Conservation (phyloP, 768 basidiomycete genomes). For the Dentipellis fragilis region DNA sequence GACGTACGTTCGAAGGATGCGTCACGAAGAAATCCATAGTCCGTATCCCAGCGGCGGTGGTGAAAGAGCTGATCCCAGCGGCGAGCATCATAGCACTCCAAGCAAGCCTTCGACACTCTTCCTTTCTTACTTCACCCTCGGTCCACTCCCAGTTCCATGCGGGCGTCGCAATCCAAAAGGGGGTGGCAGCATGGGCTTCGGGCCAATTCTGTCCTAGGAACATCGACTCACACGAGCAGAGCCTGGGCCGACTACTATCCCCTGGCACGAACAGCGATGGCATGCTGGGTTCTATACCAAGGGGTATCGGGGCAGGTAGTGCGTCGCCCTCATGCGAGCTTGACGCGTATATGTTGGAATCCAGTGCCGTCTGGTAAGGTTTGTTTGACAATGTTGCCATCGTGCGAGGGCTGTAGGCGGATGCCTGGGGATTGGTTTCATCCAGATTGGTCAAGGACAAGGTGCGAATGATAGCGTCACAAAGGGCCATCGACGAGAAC, state of each 20-base stretch:
- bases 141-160: slow-evolving; percentile 52
- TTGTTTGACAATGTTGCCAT: neutral
- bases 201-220: slow-evolving; percentile 45
- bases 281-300: neutral
- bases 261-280: neutral
- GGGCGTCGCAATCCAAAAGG: slow-evolving; percentile 54
- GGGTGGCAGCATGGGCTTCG: slow-evolving; percentile 40
- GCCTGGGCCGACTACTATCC: slow-evolving; percentile 4
- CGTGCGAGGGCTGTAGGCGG: slow-evolving; percentile 3
- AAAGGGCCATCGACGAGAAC: slow-evolving; percentile 44
- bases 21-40: slow-evolving; percentile 42
- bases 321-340: neutral
- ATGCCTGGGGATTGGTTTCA: slow-evolving; percentile 30
- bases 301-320: neutral
- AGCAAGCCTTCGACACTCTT: slow-evolving; percentile 61
- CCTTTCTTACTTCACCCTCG: slow-evolving; percentile 57
- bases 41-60: slow-evolving; percentile 29
- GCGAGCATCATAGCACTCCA: slow-evolving; percentile 62
- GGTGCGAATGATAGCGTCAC: slow-evolving; percentile 60
- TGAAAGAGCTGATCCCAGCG: slow-evolving; percentile 56
- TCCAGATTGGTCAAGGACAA: slow-evolving; percentile 54
- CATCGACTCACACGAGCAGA: slow-evolving; percentile 38
- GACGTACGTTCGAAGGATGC: slow-evolving; percentile 57
- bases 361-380: neutral
- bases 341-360: neutral